These are phyloP conservation scores for Leccinum insolens DNA, from an alignment of 1,284 basidiomycete genomes.

Conservation along the genomic window DNA sequence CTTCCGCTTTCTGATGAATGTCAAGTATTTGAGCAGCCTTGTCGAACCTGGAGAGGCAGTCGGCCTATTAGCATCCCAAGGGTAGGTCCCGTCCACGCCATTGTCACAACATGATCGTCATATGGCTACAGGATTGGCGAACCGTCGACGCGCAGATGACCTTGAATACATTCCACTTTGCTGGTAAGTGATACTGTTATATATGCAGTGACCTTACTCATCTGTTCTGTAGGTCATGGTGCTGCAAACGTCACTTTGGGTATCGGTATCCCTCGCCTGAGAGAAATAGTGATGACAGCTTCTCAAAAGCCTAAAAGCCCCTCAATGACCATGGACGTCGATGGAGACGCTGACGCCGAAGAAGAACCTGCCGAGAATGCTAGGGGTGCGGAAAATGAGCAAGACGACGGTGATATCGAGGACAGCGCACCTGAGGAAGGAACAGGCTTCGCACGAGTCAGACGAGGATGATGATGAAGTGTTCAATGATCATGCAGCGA, in stretches of 20 bases:
- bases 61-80: slow-evolving; percentile 96
- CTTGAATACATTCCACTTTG: slow-evolving; percentile 99
- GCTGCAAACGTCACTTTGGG: slow-evolving; percentile 99
- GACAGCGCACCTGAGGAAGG: slow-evolving; percentile 63
- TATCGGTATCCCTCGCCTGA: slow-evolving; percentile 98
- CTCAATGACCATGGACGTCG: slow-evolving; percentile 71
- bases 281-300: slow-evolving; percentile 99
- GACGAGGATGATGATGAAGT: slow-evolving; percentile 57
- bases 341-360: slow-evolving; percentile 46
- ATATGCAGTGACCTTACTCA: neutral
- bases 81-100: slow-evolving; percentile 53
- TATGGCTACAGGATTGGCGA: slow-evolving; percentile 80
- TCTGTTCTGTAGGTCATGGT: slow-evolving; percentile 78
- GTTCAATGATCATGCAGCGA: slow-evolving; percentile 54
- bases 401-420: slow-evolving; percentile 81
- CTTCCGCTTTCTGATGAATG: slow-evolving; percentile 84
- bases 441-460: slow-evolving; percentile 77
- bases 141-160: slow-evolving; percentile 97
- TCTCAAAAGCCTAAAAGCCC: slow-evolving; percentile 97
- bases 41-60: slow-evolving; percentile 99
- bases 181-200: slow-evolving; percentile 54
- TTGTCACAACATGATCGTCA: neutral
- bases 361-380: slow-evolving; percentile 30
- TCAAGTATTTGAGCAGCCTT: slow-evolving; percentile 91
- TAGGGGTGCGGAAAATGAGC: slow-evolving; percentile 62